Evolutionary conservation across 441 rosid genomes (phyloP).

Genomic region (Bocquillonia castaneifolia): DNA sequence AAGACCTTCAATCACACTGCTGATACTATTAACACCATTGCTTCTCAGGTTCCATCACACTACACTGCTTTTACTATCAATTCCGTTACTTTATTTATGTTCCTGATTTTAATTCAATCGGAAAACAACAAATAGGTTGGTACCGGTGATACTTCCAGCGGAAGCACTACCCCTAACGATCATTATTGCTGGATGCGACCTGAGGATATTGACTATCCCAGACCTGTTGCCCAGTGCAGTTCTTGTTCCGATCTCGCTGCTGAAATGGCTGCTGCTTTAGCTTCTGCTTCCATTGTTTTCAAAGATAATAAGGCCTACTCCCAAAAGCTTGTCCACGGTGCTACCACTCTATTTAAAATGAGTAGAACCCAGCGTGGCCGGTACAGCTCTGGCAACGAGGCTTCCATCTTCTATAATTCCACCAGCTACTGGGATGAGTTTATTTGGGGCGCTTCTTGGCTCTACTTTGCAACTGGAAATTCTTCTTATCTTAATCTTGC

Average conservation of each 20-base stretch:
- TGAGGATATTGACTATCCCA: slow-evolving; percentile 73
- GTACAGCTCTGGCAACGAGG: slow-evolving; percentile 57
- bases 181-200: slow-evolving; percentile 97
- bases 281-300: slow-evolving; percentile 91
- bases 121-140: slow-evolving; percentile 49
- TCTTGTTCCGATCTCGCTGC: slow-evolving; percentile 78
- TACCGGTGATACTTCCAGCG: slow-evolving; percentile 61
- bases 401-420: slow-evolving; percentile 67
- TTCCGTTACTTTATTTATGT: neutral
- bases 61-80: neutral
- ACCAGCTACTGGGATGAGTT: slow-evolving; percentile 73
- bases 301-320: slow-evolving; percentile 77
- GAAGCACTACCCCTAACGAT: slow-evolving; percentile 60
- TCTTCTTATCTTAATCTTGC: slow-evolving; percentile 54
- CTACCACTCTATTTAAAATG: slow-evolving; percentile 59
- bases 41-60: slow-evolving; percentile 61
- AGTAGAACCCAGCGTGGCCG: slow-evolving; percentile 60
- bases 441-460: slow-evolving; percentile 87
- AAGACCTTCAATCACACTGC: slow-evolving; percentile 67
- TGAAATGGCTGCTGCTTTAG: slow-evolving; percentile 94
- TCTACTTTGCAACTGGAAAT: slow-evolving; percentile 89
- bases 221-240: slow-evolving; percentile 44
- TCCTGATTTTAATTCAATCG: neutral
- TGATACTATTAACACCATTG: slow-evolving; percentile 48
- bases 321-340: slow-evolving; percentile 73